Conservation (phyloP, 176 grass and related monocot genomes). For the Triticum timopheevii region DNA sequence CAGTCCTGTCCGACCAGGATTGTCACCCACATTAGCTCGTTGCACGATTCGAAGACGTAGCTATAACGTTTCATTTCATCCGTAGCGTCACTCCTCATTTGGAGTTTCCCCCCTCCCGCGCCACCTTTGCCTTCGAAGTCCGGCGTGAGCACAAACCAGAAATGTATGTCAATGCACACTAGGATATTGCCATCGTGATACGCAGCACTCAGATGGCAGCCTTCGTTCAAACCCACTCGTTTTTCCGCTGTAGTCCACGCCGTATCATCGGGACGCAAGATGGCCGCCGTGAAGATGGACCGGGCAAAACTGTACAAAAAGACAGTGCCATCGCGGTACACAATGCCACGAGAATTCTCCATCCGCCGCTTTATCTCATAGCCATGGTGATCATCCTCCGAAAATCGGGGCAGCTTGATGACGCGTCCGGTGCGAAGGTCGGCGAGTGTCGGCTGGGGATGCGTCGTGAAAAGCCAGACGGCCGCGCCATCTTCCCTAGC, state of each 20-base stretch:
- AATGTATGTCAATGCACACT: background rate
- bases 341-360: background rate
- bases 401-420: background rate
- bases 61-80: background rate
- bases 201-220: background rate
- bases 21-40: background rate
- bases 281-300: background rate
- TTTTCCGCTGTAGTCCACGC: background rate
- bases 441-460: background rate
- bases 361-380: background rate
- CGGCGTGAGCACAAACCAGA: background rate
- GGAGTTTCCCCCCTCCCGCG: background rate
- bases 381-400: background rate
- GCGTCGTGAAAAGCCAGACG: background rate
- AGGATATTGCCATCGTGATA: background rate
- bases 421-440: background rate
- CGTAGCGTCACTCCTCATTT: background rate
- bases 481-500: background rate
- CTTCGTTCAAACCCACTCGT: background rate
- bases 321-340: background rate
- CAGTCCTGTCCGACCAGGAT: background rate
- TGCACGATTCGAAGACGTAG: background rate
- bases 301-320: background rate
- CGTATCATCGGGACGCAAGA: background rate
- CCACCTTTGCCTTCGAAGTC: background rate